phyloP scores from a whole-genome alignment of 176 grass and related monocot genomes.

The Otatea glauca region DNA sequence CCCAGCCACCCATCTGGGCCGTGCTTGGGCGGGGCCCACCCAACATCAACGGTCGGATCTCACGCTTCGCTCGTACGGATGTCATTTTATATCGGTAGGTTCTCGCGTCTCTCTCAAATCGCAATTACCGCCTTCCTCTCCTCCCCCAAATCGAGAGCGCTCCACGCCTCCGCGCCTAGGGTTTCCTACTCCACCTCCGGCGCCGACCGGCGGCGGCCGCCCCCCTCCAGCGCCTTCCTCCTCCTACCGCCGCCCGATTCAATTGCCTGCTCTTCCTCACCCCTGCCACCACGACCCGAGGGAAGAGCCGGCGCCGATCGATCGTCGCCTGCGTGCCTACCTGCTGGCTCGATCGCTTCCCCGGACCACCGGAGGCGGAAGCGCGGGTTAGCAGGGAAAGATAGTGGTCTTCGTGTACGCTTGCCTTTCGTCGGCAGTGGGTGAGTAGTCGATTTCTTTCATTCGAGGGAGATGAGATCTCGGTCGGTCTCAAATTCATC shows the following conservation, averaged over 20 bases:
- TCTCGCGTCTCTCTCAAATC: slow-evolving; percentile 5
- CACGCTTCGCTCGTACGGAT: not conserved
- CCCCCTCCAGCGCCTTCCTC: not conserved
- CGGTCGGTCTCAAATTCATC: not conserved
- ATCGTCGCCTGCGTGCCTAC: not conserved
- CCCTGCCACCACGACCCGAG: not conserved
- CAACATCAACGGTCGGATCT: slow-evolving; percentile 43
- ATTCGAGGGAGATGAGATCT: not conserved
- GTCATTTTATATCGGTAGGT: not conserved
- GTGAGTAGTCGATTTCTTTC: not conserved
- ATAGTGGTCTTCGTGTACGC: not conserved
- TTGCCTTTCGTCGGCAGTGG: not conserved
- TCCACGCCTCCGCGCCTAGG: slow-evolving; percentile 43
- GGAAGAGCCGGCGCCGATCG: not conserved
- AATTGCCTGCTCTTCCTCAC: not conserved
- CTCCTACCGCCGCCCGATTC: not conserved
- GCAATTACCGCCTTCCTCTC: not conserved
- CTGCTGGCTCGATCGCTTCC: not conserved
- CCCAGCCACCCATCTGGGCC: not conserved
- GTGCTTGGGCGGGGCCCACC: not conserved
- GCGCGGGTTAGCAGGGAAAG: not conserved
- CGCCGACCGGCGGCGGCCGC: not conserved
- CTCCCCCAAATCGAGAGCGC: not conserved
- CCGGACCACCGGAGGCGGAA: not conserved
- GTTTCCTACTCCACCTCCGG: slow-evolving; percentile 1